A percentile compares a stretch with the other conserved stretches of the same genome.
Evolutionary conservation across 441 rosid species (phyloP).

Genomic region (Pelargonium cotyledonis): DNA sequence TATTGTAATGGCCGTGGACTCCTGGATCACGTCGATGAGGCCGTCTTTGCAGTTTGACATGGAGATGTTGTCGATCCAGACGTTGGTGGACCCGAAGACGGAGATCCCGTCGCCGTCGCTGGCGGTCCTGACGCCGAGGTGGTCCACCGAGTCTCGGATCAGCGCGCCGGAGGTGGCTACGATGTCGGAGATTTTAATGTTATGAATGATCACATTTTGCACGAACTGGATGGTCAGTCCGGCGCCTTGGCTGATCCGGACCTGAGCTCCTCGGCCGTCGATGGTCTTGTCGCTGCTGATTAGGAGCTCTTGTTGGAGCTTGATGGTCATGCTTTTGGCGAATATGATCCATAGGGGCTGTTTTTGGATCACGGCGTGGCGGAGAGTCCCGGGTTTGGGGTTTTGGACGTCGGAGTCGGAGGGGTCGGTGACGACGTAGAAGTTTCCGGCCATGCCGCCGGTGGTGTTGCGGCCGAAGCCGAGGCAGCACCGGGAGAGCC

Average conservation of each 20-base stretch:
- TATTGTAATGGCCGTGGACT: slow-evolving; percentile 30
- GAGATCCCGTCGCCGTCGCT: slow-evolving; percentile 30
- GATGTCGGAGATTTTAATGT: slow-evolving; percentile 18
- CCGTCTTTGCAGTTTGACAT: slow-evolving; percentile 28
- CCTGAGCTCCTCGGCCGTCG: slow-evolving; percentile 28
- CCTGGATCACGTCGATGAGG: slow-evolving; percentile 24
- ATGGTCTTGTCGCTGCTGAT: slow-evolving; percentile 26
- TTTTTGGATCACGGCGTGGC: slow-evolving; percentile 26
- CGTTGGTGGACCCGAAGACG: slow-evolving; percentile 18
- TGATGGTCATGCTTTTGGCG: slow-evolving; percentile 24
- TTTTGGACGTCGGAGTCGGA: slow-evolving; percentile 24
- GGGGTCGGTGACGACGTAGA: slow-evolving; percentile 26
- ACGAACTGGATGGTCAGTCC: slow-evolving; percentile 25
- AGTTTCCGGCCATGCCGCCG: slow-evolving; percentile 26
- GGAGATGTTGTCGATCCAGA: slow-evolving; percentile 35
- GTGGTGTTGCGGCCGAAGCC: slow-evolving; percentile 29
- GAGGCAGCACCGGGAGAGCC: slow-evolving; percentile 24
- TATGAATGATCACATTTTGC: slow-evolving; percentile 29
- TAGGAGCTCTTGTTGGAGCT: slow-evolving; percentile 27
- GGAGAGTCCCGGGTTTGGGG: slow-evolving; percentile 32
- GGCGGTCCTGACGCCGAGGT: slow-evolving; percentile 16
- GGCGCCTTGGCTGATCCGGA: slow-evolving; percentile 24
- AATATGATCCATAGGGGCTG: slow-evolving; percentile 34
- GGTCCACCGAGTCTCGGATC: slow-evolving; percentile 27
- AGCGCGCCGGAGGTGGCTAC: slow-evolving; percentile 20